Base-by-base conservation (phyloP, 805 yeast genomes). In the Sugiyamaella qingdaonensis region DNA sequence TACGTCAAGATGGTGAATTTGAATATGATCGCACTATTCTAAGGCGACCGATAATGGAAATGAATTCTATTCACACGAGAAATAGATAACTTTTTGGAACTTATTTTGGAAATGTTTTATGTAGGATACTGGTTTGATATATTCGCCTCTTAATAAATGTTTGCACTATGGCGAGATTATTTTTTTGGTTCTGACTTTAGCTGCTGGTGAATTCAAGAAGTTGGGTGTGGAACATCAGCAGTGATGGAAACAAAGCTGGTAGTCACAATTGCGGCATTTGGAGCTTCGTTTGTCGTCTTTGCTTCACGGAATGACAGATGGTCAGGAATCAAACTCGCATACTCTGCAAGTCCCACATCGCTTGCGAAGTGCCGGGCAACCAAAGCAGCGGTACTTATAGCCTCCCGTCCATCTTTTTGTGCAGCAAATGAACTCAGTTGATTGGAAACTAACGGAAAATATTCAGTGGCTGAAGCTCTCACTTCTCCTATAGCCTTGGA, bases 401-500 rank as follows among this genome's bases (percentile, higher is more conserved):
- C 50, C 4, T 51, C 36, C 41, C 48, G 34, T 7, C 46, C 58
- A 5, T 49, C 56, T 11, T 56, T 53, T 27, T 54, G 56, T 14
- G 53, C 54, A 18, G 54, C 44, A 21, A 58, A 42, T 32, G 57
- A 48, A 24, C 51, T 24, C 46, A 53, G 48, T 14, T 49, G 49
- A 7, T 34, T 37, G 31, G 52, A 27, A 49, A 55, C 44, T 37
- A 52, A 32, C 4, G 54, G 52, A 31, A 32, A 46, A 54, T 39
- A 48, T 18, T 16, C 35, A n/a, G 46, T 27, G 21, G 39, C 52
- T 29, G 46, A 11, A 13, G 33, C 24, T 31, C 46, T 54, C 56
- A 53, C 60, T 19, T 58, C 48, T 11, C 57, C 52, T 8, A 64
- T 48, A 1, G 64, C 64, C 21, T 52, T 54, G 21, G 62, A 55